phyloP scores from a whole-genome alignment of 163 green algal genomes.

The Coccomyxa subellipsoidea region DNA sequence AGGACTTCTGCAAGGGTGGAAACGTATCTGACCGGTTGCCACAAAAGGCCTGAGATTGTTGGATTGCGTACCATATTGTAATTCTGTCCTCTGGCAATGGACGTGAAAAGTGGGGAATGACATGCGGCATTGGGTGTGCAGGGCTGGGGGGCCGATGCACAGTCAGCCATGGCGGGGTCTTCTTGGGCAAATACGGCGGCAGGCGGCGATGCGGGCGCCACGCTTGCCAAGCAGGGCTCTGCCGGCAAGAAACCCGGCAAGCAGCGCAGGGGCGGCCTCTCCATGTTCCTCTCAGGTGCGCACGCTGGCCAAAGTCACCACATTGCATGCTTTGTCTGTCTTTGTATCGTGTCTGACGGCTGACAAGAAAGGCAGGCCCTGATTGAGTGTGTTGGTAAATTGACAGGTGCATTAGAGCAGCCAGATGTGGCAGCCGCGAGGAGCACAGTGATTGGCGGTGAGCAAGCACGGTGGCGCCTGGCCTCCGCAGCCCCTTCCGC shows the following conservation, averaged over 20 bases:
- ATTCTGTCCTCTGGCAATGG: too few species aligned
- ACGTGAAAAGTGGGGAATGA: too few species aligned
- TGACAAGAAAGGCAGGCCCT: neutral
- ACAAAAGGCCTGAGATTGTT: too few species aligned
- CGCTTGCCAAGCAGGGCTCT: neutral
- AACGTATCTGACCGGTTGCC: too few species aligned
- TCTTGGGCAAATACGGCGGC: neutral
- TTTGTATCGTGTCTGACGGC: neutral
- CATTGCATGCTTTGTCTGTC: neutral
- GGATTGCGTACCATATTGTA: too few species aligned
- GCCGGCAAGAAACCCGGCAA: conserved; percentile 18
- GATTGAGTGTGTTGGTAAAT: neutral
- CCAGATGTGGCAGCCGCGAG: neutral
- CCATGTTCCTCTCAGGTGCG: conserved; percentile 51
- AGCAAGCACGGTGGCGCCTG: neutral
- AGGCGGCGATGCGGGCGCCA: neutral
- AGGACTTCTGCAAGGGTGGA: too few species aligned
- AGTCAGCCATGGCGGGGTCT: neutral
- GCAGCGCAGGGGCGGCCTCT: conserved; percentile 48
- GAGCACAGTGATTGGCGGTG: neutral
- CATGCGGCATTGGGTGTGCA: neutral
- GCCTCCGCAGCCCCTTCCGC: neutral
- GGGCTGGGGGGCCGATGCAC: neutral
- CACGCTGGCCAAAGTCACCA: neutral
- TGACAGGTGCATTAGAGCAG: neutral